These are phyloP conservation scores for Abelmoschus esculentus DNA, from an alignment of 345 rosid species.

Conservation along the genomic window DNA sequence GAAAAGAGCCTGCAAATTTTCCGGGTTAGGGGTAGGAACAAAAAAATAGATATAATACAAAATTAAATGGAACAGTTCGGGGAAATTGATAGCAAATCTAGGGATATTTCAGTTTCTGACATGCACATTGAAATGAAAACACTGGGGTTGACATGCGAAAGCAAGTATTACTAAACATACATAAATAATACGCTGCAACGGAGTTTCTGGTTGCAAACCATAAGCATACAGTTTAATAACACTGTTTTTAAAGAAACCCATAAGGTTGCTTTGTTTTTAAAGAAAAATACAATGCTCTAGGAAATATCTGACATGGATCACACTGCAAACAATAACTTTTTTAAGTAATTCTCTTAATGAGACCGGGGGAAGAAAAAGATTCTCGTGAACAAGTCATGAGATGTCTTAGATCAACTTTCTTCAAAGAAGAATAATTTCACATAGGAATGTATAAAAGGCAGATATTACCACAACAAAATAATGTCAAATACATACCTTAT, in stretches of 20 bases:
- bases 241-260: not conserved
- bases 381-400: not conserved
- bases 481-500: constrained; percentile 56
- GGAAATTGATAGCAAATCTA: not conserved
- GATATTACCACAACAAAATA: not conserved
- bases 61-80: not conserved
- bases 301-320: not conserved
- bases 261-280: not conserved
- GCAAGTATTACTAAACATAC: not conserved
- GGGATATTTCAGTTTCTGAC: not conserved
- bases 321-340: not conserved
- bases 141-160: not conserved
- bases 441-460: not conserved
- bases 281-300: not conserved
- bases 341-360: no score
- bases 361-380: no score
- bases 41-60: not conserved
- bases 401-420: not conserved
- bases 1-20: constrained; percentile 56
- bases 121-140: not conserved
- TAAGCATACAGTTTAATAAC: not conserved
- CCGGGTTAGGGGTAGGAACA: not conserved
- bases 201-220: not conserved
- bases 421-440: not conserved
- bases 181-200: not conserved